Base-by-base conservation (phyloP, 805 yeast species). In the Candida glaebosa region DNA sequence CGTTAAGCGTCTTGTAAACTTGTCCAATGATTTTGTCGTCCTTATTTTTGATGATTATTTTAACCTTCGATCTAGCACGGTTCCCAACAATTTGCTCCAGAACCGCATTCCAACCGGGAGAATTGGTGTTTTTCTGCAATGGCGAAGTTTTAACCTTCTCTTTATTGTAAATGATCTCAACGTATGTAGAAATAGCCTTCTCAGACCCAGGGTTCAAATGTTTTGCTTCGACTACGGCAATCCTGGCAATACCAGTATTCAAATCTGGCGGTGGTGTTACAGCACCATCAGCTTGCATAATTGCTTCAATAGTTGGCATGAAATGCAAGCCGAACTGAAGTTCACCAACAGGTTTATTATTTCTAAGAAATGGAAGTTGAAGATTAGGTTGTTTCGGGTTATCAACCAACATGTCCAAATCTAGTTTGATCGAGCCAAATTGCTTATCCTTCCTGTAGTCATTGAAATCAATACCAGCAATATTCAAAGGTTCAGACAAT, bases 191-290 rank as follows among this genome's bases (percentile, higher is more conserved):
- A n/a, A 42, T 49, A 2, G 56, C 54, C 49, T 79, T 79, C 18
- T 78, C 79, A 20, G 75, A 78, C 18, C 51, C 45, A 22, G 45
- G 34, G 43, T 58, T 64, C 59, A 72, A 69, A 42, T 71, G 78
- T 65, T 87, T 79, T 18, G 85, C 83, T 50, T 80, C 85, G 22
- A 69, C 57, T 37, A 87, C 63, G 45, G 81, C 84, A 50, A 91
- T 66, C 53, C 81, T 75, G 16, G 84, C 79, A 52, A 95, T 82
- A 74, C 99, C 99, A 12, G 97, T 88, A 65, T 91, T 91, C 59
- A 87, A 78, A 50, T 88, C 96, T 34, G 96, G 96, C 35, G 95
- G 86, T 37, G 95, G 88, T 49, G 81, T 82, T 40, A 76, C 71
- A 2, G 90, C 82, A 38, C 96, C 96, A 61, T 88, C 96, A 3